Conservation (phyloP, 2,329 filamentous ascomycete species). For the Botrytis elliptica region DNA sequence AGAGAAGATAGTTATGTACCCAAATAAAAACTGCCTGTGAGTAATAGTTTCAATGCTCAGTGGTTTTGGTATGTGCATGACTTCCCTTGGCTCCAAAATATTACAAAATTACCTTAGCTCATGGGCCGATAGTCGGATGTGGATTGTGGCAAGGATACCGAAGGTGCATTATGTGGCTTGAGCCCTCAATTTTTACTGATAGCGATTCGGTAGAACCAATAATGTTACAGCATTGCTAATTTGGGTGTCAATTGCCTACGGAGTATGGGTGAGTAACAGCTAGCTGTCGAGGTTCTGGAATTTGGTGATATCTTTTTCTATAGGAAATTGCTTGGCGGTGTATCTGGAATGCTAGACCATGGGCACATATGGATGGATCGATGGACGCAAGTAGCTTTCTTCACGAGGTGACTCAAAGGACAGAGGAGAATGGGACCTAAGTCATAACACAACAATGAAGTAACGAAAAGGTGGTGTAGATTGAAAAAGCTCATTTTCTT, state of each 20-base stretch:
- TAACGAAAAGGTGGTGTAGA: background rate
- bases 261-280: background rate
- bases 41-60: conserved; percentile 12
- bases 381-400: background rate
- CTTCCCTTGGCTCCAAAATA: conserved; percentile 1
- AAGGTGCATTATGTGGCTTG: background rate
- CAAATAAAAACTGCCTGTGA: background rate
- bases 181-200: background rate
- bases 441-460: background rate
- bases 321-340: background rate
- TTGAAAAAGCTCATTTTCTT: background rate
- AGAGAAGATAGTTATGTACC: background rate
- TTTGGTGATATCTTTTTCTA: no score
- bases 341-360: background rate
- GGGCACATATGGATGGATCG: background rate
- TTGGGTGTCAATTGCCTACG: background rate
- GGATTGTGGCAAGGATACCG: background rate
- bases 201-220: background rate
- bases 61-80: conserved; percentile 9
- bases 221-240: background rate
- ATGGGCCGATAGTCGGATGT: conserved; percentile 16
- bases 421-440: no score
- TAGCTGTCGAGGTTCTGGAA: background rate
- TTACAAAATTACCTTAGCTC: conserved; percentile 10
- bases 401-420: background rate